A percentile compares a stretch with the other conserved stretches of the same genome.
phyloP scores from a whole-genome alignment of 129 eudicot genomes.

The Sambucus nigra region DNA sequence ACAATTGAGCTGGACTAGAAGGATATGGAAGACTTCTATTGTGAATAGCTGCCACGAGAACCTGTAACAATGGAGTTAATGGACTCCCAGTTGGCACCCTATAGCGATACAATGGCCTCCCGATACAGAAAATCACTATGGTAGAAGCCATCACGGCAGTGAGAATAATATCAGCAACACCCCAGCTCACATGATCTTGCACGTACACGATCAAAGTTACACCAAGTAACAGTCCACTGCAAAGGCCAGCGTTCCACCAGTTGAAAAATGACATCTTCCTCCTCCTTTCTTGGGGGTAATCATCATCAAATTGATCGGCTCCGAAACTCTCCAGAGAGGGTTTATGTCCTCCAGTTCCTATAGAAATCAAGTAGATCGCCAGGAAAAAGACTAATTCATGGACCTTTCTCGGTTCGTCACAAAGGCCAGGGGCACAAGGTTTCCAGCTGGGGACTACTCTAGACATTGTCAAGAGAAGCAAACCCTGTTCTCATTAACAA shows the following conservation, averaged over 20 bases:
- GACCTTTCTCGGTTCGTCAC: constrained; percentile 43
- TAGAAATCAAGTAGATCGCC: constrained; percentile 56
- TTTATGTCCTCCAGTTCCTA: constrained; percentile 86
- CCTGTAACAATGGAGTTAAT: constrained; percentile 58
- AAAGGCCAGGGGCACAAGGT: constrained; percentile 43
- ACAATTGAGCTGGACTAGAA: constrained; percentile 29
- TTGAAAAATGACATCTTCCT: constrained; percentile 77
- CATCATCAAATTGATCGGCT: constrained; percentile 85
- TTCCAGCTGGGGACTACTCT: constrained; percentile 50
- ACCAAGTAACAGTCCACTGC: constrained; percentile 57
- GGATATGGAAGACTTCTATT: constrained; percentile 62
- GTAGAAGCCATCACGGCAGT: constrained; percentile 45
- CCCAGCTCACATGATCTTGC: constrained; percentile 71
- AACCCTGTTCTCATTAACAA: constrained; percentile 32
- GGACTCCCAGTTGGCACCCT: constrained; percentile 45
- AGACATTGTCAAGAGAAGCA: constrained; percentile 60
- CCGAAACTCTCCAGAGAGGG: constrained; percentile 89
- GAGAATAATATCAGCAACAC: constrained; percentile 47
- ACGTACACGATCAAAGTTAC: constrained; percentile 64
- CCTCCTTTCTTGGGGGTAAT: constrained; percentile 50
- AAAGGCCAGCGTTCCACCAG: constrained; percentile 74
- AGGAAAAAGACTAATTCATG: constrained; percentile 54
- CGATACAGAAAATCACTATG: constrained; percentile 36
- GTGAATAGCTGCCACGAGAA: constrained; percentile 51
- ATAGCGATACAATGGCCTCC: constrained; percentile 62